Conservation (phyloP, 2,329 filamentous ascomycete species). For the Aureobasidium namibiae region DNA sequence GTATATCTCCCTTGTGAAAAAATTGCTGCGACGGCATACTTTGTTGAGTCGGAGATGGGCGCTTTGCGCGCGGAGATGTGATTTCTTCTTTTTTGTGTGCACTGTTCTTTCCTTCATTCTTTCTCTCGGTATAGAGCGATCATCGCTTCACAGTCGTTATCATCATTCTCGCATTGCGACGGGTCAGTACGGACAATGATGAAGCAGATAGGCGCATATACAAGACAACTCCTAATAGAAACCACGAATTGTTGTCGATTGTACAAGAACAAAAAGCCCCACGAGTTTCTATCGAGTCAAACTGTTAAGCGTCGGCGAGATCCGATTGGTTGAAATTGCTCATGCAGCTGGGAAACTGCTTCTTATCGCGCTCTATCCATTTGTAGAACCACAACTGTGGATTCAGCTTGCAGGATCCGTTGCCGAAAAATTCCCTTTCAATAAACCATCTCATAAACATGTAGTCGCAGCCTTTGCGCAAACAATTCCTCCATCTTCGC, state of each 20-base stretch:
- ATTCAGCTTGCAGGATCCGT: background rate
- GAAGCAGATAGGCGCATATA: background rate
- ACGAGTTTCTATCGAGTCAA: constrained; percentile 10
- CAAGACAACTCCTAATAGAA: background rate
- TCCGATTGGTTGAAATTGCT: background rate
- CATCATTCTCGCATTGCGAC: background rate
- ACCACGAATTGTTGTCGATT: constrained; percentile 7
- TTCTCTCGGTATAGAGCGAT: background rate
- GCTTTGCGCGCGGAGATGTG: constrained; percentile 4
- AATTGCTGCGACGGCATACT: background rate
- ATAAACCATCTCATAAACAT: background rate
- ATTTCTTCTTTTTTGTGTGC: constrained; percentile 2
- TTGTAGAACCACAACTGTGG: background rate
- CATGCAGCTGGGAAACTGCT: background rate
- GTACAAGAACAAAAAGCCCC: background rate
- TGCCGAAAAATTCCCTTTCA: background rate
- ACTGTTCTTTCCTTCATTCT: background rate
- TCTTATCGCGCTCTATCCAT: constrained; percentile 8
- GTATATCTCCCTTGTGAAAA: background rate
- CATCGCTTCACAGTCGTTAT: background rate
- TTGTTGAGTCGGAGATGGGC: background rate
- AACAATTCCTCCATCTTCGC: background rate
- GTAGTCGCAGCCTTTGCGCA: constrained; percentile 1
- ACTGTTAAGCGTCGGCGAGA: background rate
- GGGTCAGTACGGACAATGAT: background rate